Conservation (phyloP, 768 basidiomycete species). For the Mycena haematopus region DNA sequence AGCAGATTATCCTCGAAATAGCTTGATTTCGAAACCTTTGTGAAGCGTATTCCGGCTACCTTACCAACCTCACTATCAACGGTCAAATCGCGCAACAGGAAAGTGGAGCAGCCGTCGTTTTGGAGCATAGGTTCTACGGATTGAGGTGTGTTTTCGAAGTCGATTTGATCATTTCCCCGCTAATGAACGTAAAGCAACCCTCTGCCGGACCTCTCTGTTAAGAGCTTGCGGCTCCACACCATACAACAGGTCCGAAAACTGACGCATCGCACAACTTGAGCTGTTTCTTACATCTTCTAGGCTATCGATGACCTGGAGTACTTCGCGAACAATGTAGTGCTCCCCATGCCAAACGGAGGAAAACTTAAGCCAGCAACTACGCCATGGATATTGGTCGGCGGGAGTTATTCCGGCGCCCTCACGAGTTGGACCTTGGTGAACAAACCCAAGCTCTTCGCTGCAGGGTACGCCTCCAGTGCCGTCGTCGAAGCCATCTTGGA, state of each 20-base stretch:
- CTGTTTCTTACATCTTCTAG: conserved; percentile 5
- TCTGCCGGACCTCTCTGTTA: conserved; percentile 59
- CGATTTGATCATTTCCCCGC: background rate
- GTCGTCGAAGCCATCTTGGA: conserved; percentile 71
- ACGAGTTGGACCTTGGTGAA: conserved; percentile 75
- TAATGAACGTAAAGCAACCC: conserved; percentile 58
- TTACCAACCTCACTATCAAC: conserved; percentile 68
- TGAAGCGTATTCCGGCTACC: conserved; percentile 56
- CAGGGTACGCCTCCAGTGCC: conserved; percentile 71
- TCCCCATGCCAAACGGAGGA: conserved; percentile 73
- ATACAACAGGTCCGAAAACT: conserved; percentile 58
- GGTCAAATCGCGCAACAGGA: conserved; percentile 72
- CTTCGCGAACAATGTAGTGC: conserved; percentile 68
- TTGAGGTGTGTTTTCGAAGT: conserved; percentile 31
- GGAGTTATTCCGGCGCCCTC: conserved; percentile 53
- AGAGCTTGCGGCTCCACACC: conserved; percentile 65
- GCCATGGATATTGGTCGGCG: conserved; percentile 58
- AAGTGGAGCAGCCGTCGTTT: conserved; percentile 63
- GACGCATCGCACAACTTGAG: background rate
- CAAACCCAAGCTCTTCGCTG: conserved; percentile 66
- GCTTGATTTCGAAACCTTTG: background rate
- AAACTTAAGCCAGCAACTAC: conserved; percentile 60
- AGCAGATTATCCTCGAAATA: conserved; percentile 16
- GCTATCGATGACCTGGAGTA: conserved; percentile 76
- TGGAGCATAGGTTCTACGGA: conserved; percentile 81